Evolutionary conservation across 2,329 filamentous ascomycete genomes (phyloP).

Genomic region (Epicoccum sorghinum): DNA sequence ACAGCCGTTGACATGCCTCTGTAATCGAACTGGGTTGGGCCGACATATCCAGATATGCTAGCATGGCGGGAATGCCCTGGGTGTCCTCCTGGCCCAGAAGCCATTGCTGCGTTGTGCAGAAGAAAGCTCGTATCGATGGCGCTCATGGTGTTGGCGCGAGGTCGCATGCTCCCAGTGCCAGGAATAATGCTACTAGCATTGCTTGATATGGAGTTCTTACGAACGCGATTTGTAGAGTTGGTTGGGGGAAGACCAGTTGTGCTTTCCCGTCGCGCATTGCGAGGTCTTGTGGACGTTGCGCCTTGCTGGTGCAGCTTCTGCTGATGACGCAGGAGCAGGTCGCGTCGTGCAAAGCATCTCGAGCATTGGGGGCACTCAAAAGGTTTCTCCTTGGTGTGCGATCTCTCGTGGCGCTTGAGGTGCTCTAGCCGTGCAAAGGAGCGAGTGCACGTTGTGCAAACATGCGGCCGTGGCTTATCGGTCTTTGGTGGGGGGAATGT

Average conservation of each 20-base stretch:
- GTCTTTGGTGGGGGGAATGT: slow-evolving; percentile 85
- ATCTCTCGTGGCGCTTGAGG: slow-evolving; percentile 94
- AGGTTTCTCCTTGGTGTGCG: slow-evolving; percentile 98
- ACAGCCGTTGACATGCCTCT: slow-evolving; percentile 73
- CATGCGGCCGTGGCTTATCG: slow-evolving; percentile 94
- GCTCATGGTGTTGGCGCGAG: slow-evolving; percentile 93
- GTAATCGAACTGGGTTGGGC: slow-evolving; percentile 65
- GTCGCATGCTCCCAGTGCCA: slow-evolving; percentile 71
- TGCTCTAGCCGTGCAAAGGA: slow-evolving; percentile 96
- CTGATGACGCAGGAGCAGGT: slow-evolving; percentile 91
- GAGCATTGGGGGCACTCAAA: slow-evolving; percentile 96
- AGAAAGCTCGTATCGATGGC: slow-evolving; percentile 80
- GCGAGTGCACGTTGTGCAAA: slow-evolving; percentile 87
- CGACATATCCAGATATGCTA: slow-evolving; percentile 71
- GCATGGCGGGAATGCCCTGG: slow-evolving; percentile 70
- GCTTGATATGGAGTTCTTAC: slow-evolving; percentile 88
- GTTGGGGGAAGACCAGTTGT: slow-evolving; percentile 71
- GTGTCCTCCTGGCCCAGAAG: slow-evolving; percentile 58
- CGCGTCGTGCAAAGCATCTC: slow-evolving; percentile 91
- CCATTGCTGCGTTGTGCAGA: slow-evolving; percentile 59
- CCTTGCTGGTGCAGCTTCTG: slow-evolving; percentile 97
- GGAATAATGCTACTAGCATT: slow-evolving; percentile 55
- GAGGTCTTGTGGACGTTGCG: slow-evolving; percentile 82
- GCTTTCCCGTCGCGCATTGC: slow-evolving; percentile 85
- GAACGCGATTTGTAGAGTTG: slow-evolving; percentile 74